Base-by-base conservation (phyloP, 345 rosid species). In the Aethionema arabicum region DNA sequence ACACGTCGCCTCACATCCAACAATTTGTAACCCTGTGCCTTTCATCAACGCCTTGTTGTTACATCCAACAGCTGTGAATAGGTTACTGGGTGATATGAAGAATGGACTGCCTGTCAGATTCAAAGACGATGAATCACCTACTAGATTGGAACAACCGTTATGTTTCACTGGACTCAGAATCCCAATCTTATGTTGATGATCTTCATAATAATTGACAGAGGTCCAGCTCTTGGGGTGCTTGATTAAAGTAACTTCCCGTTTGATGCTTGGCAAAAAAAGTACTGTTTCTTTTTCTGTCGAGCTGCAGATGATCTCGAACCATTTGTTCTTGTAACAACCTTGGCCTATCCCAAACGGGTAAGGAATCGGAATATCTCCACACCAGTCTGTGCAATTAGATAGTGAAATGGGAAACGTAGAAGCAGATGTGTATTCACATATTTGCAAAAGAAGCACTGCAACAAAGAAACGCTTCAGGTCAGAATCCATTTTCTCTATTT, bases 311-410 rank as follows among this genome's bases (percentile, higher is more conserved):
- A 66, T 37, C 30, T 35, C 61, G 39, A 55, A 73, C 27, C 46
- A 21, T 6, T 7, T 9, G 29, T 56, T 2, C 13, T 33, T 13
- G 73, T 62, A 67, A 38, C 81, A 76, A 11, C 44, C 78, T 11
- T 65, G 16, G 2, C 53, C 39, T 3, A 50, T 52, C 13, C 86
- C 81, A 42, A 82, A 82, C 13, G 83, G 86, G 59, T 59, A 81
- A 9, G 74, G 86, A 37, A 81, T 60, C 57, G 15, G 39, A 12
- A 65, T 58, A 32, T 59, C 21, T 6, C 77, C 80, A 14, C 85
- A 80, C 5, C 5, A 43, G 4, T 55, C 68, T 39, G 3, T 55
- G 68, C 82, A 78, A 2, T 74, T 69, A n/a, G 50, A 42, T 6
- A 48, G 32, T 10, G 58, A 52, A 32, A 67, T 3, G 38, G 64